These are phyloP conservation scores for Talaromyces sp. DNA, from an alignment of 2,329 filamentous ascomycete genomes.

Conservation along the genomic window DNA sequence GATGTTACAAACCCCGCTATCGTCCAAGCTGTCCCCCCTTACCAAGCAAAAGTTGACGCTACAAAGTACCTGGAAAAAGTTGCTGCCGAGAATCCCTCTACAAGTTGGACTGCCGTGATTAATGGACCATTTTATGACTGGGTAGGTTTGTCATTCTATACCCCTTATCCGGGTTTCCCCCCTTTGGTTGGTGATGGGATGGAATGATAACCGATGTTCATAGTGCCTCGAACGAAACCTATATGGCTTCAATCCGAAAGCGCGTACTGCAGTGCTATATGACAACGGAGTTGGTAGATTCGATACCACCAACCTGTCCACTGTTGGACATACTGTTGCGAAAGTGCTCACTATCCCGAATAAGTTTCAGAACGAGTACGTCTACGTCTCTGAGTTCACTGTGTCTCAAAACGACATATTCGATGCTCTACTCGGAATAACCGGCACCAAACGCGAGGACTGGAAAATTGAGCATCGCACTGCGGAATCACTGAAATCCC, in stretches of 20 bases:
- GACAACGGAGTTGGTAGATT: constrained; percentile 6
- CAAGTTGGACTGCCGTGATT: constrained; percentile 8
- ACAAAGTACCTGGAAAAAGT: background rate
- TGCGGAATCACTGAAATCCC: background rate
- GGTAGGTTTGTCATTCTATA: background rate
- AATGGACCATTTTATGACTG: constrained; percentile 9
- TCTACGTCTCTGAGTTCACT: constrained; percentile 2
- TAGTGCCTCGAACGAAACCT: constrained; percentile 2
- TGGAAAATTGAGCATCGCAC: constrained; percentile 7
- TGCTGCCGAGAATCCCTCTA: background rate
- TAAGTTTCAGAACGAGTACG: constrained; percentile 3
- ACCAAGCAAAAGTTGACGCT: constrained; percentile 6
- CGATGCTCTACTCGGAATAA: constrained; percentile 5
- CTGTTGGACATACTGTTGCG: background rate
- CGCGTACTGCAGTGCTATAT: constrained; percentile 5
- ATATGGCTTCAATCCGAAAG: constrained; percentile 5
- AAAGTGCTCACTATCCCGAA: constrained; percentile 1
- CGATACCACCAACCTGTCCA: constrained; percentile 3
- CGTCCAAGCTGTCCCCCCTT: constrained; percentile 1
- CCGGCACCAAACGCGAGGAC: constrained; percentile 1
- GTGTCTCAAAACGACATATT: constrained; percentile 9
- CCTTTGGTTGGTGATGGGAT: background rate
- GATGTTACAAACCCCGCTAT: constrained; percentile 6
- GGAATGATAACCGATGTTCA: background rate
- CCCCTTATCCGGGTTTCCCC: background rate